Evolutionary conservation across 441 rosid genomes (phyloP), one percentile per base, ranked within the genome.

Genomic region (Croton setiger): DNA sequence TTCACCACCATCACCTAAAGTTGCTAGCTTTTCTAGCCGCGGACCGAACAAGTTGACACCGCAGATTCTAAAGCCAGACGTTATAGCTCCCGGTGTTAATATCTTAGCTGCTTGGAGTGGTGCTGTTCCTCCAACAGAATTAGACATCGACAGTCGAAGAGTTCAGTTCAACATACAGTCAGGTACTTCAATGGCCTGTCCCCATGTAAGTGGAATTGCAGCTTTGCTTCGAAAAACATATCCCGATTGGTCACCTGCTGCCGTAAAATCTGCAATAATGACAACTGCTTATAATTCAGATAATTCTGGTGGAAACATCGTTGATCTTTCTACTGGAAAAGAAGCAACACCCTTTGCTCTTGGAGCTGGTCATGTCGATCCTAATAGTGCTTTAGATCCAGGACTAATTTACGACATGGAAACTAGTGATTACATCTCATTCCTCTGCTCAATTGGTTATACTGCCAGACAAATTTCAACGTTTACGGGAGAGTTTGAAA

Each of bases 171-270:
- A 90, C 69, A 90, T 91, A 15, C 80, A 87, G 65, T 93, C 97
- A n/a, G 96, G 98, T 8, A 93, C 98, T 14, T 91, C 97, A 15
- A 93, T 93, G 97, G 84, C 98, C 0, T 90, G 97, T 66, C 98
- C 98, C 44, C 97, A 90, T 78, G 96, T 85, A 0, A 90, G 96
- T 41, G 98, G 98, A 60, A 75, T 88, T 39, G 94, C 90, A 33
- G 98, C 97, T n/a, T 73, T 93, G 74, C 92, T 93, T 71, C 77
- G 84, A 59, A 85, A 82, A 60, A 87, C 96, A 49, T 81, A 85
- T 45, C 87, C 90, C 0, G 68, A 80, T 20, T 93, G 97, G 97
- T 82, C 92, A 2, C 96, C 96, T 0, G 96, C 95, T 0, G 91
- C 84, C 0, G 78, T 93, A 47, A 93, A 90, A 79, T 93, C 96